Evolutionary conservation across 164 flowering plant genomes (phyloP).

Genomic region (Amborella trichopoda): DNA sequence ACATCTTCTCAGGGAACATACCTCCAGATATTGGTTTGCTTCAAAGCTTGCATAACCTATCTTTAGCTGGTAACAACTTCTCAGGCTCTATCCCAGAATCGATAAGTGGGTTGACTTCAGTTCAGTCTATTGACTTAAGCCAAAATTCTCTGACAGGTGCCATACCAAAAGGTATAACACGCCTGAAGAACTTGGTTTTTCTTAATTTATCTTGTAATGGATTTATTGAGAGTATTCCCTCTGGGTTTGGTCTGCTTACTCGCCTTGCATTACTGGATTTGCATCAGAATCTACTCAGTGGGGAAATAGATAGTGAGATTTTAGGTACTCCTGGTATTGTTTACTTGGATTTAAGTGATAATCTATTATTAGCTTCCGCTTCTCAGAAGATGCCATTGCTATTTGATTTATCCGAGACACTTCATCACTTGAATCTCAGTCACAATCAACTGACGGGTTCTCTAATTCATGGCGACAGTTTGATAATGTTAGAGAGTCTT

Average conservation of each 20-base stretch:
- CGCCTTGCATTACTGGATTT: constrained; percentile 65
- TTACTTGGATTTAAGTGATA: constrained; percentile 80
- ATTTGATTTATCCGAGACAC: constrained; percentile 43
- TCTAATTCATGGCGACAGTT: constrained; percentile 25
- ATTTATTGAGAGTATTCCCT: constrained; percentile 44
- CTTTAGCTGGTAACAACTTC: constrained; percentile 79
- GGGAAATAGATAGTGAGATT: constrained; percentile 50
- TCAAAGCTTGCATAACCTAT: constrained; percentile 50
- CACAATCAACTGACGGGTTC: constrained; percentile 29
- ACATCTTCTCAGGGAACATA: constrained; percentile 49
- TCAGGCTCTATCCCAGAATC: constrained; percentile 70
- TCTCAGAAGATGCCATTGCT: constrained; percentile 38
- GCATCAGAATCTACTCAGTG: constrained; percentile 68
- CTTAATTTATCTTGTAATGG: constrained; percentile 72
- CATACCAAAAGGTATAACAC: constrained; percentile 47
- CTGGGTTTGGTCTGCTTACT: constrained; percentile 49
- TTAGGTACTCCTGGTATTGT: constrained; percentile 45
- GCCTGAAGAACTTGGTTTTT: constrained; percentile 35
- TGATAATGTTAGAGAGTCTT: constrained; percentile 31
- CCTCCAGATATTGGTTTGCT: constrained; percentile 58
- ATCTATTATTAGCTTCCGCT: constrained; percentile 39
- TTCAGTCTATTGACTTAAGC: constrained; percentile 68
- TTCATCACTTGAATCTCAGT: constrained; percentile 61
- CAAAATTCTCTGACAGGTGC: constrained; percentile 71
- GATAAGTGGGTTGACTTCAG: constrained; percentile 45